Evolutionary conservation across 805 yeast genomes (phyloP).

Genomic region (Wickerhamiella dianesei): DNA sequence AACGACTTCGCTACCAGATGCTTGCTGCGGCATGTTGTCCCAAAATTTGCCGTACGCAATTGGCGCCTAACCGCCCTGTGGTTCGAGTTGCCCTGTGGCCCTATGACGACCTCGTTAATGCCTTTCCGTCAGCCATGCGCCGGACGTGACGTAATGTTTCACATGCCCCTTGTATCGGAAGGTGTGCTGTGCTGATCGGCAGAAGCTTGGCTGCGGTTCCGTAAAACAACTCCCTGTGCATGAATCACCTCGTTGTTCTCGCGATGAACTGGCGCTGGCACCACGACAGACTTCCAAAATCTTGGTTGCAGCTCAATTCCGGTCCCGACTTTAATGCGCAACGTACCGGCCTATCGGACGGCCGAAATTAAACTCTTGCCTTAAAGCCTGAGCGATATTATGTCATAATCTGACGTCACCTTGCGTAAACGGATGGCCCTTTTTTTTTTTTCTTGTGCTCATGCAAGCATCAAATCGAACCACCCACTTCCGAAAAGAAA

Average conservation of each 20-base stretch:
- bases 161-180: not conserved
- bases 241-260: too few relatives aligned
- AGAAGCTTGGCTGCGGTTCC: not conserved
- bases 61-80: too few relatives aligned
- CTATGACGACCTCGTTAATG: not conserved
- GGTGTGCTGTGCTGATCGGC: not conserved
- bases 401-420: not conserved
- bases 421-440: too few relatives aligned
- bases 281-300: too few relatives aligned
- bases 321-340: not conserved
- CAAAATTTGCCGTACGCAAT: not conserved
- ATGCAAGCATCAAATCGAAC: not conserved
- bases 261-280: too few relatives aligned
- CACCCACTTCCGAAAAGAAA: not conserved
- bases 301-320: not conserved
- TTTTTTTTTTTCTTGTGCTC: too few relatives aligned
- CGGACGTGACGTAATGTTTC: not conserved
- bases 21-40: not conserved
- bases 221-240: too few relatives aligned
- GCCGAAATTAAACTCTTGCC: not conserved
- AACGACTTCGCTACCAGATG: too few relatives aligned
- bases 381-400: not conserved
- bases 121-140: too few relatives aligned
- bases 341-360: not conserved
- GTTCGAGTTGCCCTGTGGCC: not conserved